These are phyloP conservation scores for Zangia roseola DNA, from an alignment of 768 basidiomycete genomes.

Conservation along the genomic window DNA sequence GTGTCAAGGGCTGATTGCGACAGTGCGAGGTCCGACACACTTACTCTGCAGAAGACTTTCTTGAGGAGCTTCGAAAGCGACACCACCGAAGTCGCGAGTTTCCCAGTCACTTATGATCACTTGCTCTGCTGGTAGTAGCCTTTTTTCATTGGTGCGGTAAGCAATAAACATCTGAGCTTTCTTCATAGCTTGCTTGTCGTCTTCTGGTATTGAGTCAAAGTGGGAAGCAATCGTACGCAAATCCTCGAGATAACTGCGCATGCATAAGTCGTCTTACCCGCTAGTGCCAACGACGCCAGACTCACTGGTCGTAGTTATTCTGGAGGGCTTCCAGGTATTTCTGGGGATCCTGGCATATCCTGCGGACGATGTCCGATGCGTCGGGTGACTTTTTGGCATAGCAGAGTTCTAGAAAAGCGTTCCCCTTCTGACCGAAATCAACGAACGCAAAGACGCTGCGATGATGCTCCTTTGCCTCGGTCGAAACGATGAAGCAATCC, in stretches of 20 bases:
- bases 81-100: slow-evolving; percentile 1
- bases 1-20: neutral
- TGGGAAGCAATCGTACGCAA: slow-evolving; percentile 11
- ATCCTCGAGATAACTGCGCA: slow-evolving; percentile 12
- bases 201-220: slow-evolving; percentile 10
- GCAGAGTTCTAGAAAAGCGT: slow-evolving; percentile 13
- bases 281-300: neutral
- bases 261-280: slow-evolving; percentile 1
- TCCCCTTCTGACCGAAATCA: slow-evolving; percentile 11
- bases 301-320: slow-evolving; percentile 1
- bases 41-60: slow-evolving; percentile 11
- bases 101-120: slow-evolving; percentile 15
- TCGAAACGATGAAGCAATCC: slow-evolving; percentile 12
- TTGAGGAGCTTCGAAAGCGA: slow-evolving; percentile 9
- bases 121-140: slow-evolving; percentile 8
- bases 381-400: slow-evolving; percentile 14
- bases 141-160: neutral
- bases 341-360: slow-evolving; percentile 7
- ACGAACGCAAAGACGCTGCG: slow-evolving; percentile 12
- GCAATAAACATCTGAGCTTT: slow-evolving; percentile 9
- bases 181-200: slow-evolving; percentile 11
- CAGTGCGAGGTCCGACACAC: neutral
- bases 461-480: slow-evolving; percentile 5
- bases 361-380: slow-evolving; percentile 9
- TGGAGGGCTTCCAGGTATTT: slow-evolving; percentile 1